Conservation (phyloP, 2,329 filamentous ascomycete genomes). For the Dothideomycetes sp. region DNA sequence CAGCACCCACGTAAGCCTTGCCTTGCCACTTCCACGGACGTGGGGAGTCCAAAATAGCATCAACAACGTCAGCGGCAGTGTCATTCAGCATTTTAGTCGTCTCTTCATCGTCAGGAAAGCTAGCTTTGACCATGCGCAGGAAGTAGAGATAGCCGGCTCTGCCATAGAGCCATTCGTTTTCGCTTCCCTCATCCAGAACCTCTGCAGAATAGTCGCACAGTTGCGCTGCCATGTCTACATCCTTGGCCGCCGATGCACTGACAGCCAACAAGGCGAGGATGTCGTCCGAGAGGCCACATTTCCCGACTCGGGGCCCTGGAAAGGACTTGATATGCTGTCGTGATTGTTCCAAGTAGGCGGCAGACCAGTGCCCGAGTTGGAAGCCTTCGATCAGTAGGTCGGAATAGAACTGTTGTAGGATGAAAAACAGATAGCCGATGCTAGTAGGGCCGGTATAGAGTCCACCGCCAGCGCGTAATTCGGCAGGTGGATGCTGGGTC, state of each 20-base stretch:
- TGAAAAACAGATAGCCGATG: conserved; percentile 39
- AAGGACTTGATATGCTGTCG: conserved; percentile 39
- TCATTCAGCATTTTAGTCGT: conserved; percentile 41
- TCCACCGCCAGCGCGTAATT: conserved; percentile 34
- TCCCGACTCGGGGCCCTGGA: conserved; percentile 31
- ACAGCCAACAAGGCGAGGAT: conserved; percentile 39
- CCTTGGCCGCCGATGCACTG: conserved; percentile 38
- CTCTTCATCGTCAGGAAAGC: conserved; percentile 39
- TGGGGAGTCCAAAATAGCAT: conserved; percentile 45
- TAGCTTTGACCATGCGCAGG: conserved; percentile 50
- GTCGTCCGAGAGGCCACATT: conserved; percentile 40
- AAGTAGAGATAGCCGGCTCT: conserved; percentile 58
- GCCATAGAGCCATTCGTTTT: conserved; percentile 56
- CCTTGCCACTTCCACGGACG: conserved; percentile 55
- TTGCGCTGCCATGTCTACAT: conserved; percentile 36
- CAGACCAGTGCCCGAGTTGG: conserved; percentile 37
- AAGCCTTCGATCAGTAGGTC: conserved; percentile 35
- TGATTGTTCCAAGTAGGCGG: conserved; percentile 38
- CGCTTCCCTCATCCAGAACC: conserved; percentile 33
- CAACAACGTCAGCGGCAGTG: conserved; percentile 45
- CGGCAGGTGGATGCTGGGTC: conserved; percentile 34
- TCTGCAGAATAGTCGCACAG: conserved; percentile 40
- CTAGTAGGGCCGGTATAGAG: conserved; percentile 40
- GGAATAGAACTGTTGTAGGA: conserved; percentile 37
- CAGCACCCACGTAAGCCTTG: conserved; percentile 53